Evolutionary conservation across 805 yeast genomes (phyloP), one percentile per base, ranked within the genome.

Genomic region (Candida dajiaensis): DNA sequence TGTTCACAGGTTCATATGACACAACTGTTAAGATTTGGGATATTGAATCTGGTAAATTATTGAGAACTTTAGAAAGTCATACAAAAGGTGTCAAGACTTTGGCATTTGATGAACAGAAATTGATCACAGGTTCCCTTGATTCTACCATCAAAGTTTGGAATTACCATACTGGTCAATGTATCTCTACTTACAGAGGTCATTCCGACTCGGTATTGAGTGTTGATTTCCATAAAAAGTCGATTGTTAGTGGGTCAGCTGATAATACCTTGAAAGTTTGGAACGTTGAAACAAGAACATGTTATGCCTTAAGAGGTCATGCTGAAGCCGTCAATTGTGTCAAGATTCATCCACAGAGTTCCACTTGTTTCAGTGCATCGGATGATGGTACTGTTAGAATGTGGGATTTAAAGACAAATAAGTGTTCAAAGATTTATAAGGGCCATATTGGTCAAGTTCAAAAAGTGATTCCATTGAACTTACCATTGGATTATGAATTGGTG

Each of bases 381-480:
- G 99, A 94, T 63, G 77, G 88, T 38, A 89, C 97, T 0, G 85
- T 90, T 29, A 73, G 95, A 52, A 84, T 94, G 90, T 94, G 99
- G 99, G 96, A 90, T 62, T 71, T 94, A 49, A 72, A 76, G 47
- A 80, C 89, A 11, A 87, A 89, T 62, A 78, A 80, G 56, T 89
- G 97, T 66, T 63, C 92, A 25, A 76, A 81, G 43, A 80, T 85
- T 6, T 90, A 89, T 69, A 73, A 73, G 42, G 97, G 96, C 4
- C 99, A 94, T 64, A 83, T 89, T 38, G 97, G 95, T 0, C 97
- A 89, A 64, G 95, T 94, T 25, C 96, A 90, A 70, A 81, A 88
- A 56, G 96, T 90, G 8, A 80, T 94, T 37, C 97, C 98, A 4
- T 72, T 92, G 53, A 81, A 79, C 2, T 77, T 89, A 42, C 80